Base-by-base conservation (phyloP, 208 protist species). In the Plasmodiophora brassicae region DNA sequence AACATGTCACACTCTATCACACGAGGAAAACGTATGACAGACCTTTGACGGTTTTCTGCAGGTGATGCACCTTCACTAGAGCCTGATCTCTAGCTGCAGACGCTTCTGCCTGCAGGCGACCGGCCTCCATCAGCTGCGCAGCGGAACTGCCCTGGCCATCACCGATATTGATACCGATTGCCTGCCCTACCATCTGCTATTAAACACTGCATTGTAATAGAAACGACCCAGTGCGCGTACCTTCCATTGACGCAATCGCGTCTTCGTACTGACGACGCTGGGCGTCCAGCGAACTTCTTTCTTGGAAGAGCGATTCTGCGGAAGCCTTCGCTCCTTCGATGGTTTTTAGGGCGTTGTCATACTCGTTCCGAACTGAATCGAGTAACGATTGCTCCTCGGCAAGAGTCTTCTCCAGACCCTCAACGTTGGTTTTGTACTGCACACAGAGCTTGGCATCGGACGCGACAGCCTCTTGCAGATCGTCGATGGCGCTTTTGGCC, bases 91-190 rank as follows among this genome's bases (percentile, higher is more conserved):
- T 14, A 57, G 25, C 20, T 28, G 50, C 50, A 57, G 50, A 28
- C 20, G 20, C 14, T 57, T 57, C 50, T 28, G 50, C 50, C 14
- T 57, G 14, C 20, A 50, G 39, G n/a, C 46, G 35, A 20, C 43
- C 43, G 20, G 41, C 54, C 10, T 86, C 84, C 84, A 86, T 86
- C 43, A 86, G 84, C 84, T 86, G 84, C 10, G 41, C 54, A 28
- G 84, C 43, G 10, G 43, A 50, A 86, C 28, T 45, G n/a, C 84
- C 84, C 14, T 50, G 44, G 84, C 36, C 54, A 50, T 86, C 84
- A 28, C 28, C 41, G 43, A 86, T 86, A 57, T 20, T 84, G n/a
- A 86, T 86, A 84, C 84, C 84, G 44, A 86, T 86, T 57, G 41
- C 43, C 44, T 86, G 44, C 14, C 84, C 84, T 86, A n/a, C n/a